A percentile compares a stretch with the other conserved stretches of the same genome.
Evolutionary conservation across 1,284 basidiomycete genomes (phyloP).

Genomic region (Boletellus deceptivus): DNA sequence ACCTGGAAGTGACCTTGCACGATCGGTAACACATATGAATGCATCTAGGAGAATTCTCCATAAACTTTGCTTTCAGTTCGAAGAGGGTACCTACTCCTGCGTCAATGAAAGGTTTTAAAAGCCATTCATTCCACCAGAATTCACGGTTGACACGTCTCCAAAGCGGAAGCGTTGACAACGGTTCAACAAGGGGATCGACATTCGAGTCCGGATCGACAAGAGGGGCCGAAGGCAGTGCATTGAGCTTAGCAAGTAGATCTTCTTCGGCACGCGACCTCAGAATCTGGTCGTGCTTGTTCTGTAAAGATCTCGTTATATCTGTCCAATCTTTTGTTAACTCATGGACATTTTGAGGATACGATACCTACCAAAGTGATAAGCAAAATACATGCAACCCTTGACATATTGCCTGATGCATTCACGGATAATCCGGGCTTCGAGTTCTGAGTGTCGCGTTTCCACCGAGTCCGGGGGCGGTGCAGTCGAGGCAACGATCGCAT

Average conservation of each 20-base stretch:
- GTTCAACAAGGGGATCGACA: conserved; percentile 62
- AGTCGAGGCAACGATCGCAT: conserved; percentile 53
- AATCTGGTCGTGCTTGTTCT: conserved; percentile 71
- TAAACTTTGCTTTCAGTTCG: not conserved
- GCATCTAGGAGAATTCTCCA: conserved; percentile 28
- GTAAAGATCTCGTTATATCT: conserved; percentile 79
- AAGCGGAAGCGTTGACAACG: conserved; percentile 67
- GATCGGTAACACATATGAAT: conserved; percentile 69
- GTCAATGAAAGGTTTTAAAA: conserved; percentile 72
- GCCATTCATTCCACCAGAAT: conserved; percentile 90
- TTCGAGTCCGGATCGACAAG: conserved; percentile 36
- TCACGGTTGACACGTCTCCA: conserved; percentile 82
- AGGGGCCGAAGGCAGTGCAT: conserved; percentile 35
- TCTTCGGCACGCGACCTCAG: conserved; percentile 54
- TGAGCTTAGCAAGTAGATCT: conserved; percentile 54
- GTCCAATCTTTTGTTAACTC: conserved; percentile 3
- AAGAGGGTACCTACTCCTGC: conserved; percentile 53
- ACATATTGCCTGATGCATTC: conserved; percentile 69
- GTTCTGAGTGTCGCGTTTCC: conserved; percentile 66
- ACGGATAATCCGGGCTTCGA: conserved; percentile 76
- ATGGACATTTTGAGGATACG: not conserved
- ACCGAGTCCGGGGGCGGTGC: conserved; percentile 56
- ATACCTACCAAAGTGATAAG: conserved; percentile 68
- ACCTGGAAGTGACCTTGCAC: conserved; percentile 76
- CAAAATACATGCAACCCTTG: conserved; percentile 80